These are phyloP conservation scores for Globisporangium iwayamae DNA, from an alignment of 352 stramenopile genomes.

Conservation along the genomic window DNA sequence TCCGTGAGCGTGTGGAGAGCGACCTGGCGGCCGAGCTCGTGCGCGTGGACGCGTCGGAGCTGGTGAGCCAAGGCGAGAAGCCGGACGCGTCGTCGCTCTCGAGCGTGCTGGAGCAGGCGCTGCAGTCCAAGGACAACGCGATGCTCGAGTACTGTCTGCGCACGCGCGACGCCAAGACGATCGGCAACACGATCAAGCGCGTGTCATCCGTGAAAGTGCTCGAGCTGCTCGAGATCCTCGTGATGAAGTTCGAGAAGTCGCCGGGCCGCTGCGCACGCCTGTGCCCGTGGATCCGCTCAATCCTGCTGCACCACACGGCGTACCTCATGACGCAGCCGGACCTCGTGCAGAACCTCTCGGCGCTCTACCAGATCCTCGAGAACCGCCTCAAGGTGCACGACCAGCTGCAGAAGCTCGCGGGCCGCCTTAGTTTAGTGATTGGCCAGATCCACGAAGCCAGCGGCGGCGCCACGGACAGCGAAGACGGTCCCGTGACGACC, in stretches of 20 bases:
- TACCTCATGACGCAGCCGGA: slow-evolving; percentile 84
- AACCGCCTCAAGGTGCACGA: slow-evolving; percentile 77
- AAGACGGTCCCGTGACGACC: slow-evolving; percentile 15
- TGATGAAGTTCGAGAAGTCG: slow-evolving; percentile 81
- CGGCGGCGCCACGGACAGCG: slow-evolving; percentile 19
- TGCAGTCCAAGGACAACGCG: slow-evolving; percentile 85
- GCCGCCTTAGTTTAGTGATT: slow-evolving; percentile 75
- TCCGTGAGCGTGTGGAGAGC: slow-evolving; percentile 70
- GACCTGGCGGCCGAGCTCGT: slow-evolving; percentile 64
- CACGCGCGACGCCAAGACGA: slow-evolving; percentile 72
- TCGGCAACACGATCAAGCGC: slow-evolving; percentile 71
- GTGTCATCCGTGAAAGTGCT: slow-evolving; percentile 75
- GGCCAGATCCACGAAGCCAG: slow-evolving; percentile 74
- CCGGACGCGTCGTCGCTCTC: slow-evolving; percentile 82
- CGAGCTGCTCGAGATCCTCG: slow-evolving; percentile 70
- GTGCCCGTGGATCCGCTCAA: slow-evolving; percentile 79
- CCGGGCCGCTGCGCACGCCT: slow-evolving; percentile 73
- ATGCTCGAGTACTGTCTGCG: slow-evolving; percentile 83
- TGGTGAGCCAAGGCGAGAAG: slow-evolving; percentile 31
- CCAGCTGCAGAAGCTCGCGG: slow-evolving; percentile 81
- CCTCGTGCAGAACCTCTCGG: slow-evolving; percentile 75
- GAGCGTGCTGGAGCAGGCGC: slow-evolving; percentile 76
- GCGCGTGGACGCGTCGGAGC: slow-evolving; percentile 38
- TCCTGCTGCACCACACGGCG: slow-evolving; percentile 81
- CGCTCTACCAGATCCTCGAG: slow-evolving; percentile 83